Percentiles rank a stretch among this genome's conserved stretches.
Conservation (phyloP, 768 basidiomycete genomes). For the Boletus barrowsii region DNA sequence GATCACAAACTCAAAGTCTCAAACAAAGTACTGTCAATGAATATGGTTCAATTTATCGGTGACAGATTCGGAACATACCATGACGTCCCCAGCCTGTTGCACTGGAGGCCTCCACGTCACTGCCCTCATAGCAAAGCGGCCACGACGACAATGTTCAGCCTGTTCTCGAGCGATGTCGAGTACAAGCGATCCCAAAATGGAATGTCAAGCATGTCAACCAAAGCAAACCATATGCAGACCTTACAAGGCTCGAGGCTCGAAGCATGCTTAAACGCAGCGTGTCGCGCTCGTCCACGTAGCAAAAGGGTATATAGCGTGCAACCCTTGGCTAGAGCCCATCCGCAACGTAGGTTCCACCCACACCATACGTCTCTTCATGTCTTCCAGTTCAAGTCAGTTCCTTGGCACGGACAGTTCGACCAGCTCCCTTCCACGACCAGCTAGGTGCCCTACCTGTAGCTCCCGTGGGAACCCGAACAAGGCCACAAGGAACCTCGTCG, state of each 20-base stretch:
- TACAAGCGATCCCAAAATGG: not conserved
- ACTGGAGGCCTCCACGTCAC: too few relatives aligned
- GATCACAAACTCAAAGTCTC: too few relatives aligned
- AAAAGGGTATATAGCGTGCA: not conserved
- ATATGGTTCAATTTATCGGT: too few relatives aligned
- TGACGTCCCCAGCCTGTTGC: too few relatives aligned
- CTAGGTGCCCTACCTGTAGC: not conserved
- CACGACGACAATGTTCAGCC: too few relatives aligned
- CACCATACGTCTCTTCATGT: not conserved
- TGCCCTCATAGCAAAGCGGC: too few relatives aligned
- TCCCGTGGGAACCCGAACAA: not conserved
- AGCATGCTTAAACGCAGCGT: too few relatives aligned
- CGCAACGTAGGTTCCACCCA: not conserved
- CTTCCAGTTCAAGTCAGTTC: not conserved
- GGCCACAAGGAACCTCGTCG: slow-evolving; percentile 1
- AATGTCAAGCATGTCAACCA: not conserved
- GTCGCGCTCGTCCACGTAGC: not conserved
- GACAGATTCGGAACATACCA: too few relatives aligned
- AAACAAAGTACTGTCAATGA: too few relatives aligned
- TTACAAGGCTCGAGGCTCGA: not conserved
- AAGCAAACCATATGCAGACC: not conserved
- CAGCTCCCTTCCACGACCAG: not conserved
- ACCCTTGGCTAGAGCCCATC: not conserved
- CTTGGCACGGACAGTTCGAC: not conserved
- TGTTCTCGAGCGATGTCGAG: too few relatives aligned